A percentile compares a stretch with the other conserved stretches of the same genome.
These are phyloP conservation scores for Aureobasidium sp. DNA, from an alignment of 2,329 filamentous ascomycete genomes.

Conservation along the genomic window DNA sequence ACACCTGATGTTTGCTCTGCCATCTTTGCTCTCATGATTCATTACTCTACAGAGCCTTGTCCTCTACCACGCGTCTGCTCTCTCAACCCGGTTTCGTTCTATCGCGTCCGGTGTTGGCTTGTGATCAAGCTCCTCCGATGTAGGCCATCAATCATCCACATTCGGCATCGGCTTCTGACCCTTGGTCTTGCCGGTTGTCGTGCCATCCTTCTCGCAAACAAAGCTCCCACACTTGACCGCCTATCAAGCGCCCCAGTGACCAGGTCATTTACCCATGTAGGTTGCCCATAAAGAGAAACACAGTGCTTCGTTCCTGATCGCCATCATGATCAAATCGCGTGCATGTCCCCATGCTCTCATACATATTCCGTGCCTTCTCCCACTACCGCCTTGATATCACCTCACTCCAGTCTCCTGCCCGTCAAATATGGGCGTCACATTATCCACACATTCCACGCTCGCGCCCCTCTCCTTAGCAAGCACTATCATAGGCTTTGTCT, in stretches of 20 bases:
- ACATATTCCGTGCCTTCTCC: not conserved
- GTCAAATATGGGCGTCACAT: conserved; percentile 24
- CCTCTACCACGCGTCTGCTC: not conserved
- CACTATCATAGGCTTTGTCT: conserved; percentile 34
- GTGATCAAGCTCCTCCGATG: conserved; percentile 5
- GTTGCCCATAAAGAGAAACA: not conserved
- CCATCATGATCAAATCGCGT: not conserved
- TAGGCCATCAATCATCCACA: not conserved
- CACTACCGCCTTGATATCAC: not conserved
- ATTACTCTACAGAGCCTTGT: not conserved
- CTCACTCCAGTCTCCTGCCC: not conserved
- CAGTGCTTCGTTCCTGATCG: not conserved
- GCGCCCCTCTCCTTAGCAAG: conserved; percentile 30
- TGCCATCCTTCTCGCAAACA: conserved; percentile 6
- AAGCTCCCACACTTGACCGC: conserved; percentile 4
- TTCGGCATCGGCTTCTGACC: conserved; percentile 1
- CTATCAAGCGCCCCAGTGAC: not conserved
- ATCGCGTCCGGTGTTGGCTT: not conserved
- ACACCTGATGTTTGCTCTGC: not conserved
- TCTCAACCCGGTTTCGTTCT: not conserved
- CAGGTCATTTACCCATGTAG: not conserved
- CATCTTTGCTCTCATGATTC: not conserved
- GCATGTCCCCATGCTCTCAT: not conserved
- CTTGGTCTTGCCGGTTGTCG: conserved; percentile 1
- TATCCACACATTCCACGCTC: conserved; percentile 23